Percentiles rank a stretch among this genome's conserved stretches.
Evolutionary conservation across 2,329 filamentous ascomycete genomes (phyloP).

Genomic region (Teratosphaeria pseudoeucalypti): DNA sequence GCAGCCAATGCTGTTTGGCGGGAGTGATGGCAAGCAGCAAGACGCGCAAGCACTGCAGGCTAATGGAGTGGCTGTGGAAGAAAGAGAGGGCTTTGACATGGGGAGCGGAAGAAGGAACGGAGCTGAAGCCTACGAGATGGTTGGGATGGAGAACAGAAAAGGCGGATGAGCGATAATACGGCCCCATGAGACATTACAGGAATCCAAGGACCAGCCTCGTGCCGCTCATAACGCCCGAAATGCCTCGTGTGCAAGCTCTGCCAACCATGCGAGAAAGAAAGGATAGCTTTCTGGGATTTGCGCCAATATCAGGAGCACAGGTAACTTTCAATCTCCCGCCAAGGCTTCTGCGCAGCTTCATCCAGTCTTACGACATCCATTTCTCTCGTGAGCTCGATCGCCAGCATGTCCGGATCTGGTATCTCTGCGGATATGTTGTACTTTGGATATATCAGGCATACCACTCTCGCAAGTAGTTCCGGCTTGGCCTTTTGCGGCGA

Average conservation of each 20-base stretch:
- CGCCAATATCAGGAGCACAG: constrained; percentile 18
- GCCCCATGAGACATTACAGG: neutral
- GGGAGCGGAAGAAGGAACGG: constrained; percentile 33
- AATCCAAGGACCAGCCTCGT: neutral
- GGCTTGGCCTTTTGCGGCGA: constrained; percentile 11
- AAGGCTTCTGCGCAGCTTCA: constrained; percentile 19
- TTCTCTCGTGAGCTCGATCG: constrained; percentile 16
- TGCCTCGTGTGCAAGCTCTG: neutral
- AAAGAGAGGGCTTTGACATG: constrained; percentile 29
- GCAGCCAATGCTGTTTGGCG: constrained; percentile 77
- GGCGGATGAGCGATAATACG: constrained; percentile 16
- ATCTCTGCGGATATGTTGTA: constrained; percentile 2
- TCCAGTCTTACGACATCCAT: constrained; percentile 26
- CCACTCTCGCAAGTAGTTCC: constrained; percentile 14
- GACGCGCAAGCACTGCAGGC: constrained; percentile 7
- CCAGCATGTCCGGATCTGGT: constrained; percentile 5
- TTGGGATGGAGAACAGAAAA: constrained; percentile 28
- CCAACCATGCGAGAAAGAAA: neutral
- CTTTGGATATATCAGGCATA: constrained; percentile 12
- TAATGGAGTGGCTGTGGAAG: constrained; percentile 17
- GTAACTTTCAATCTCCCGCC: constrained; percentile 25
- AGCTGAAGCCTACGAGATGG: constrained; percentile 40
- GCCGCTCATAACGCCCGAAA: neutral
- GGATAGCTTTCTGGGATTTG: neutral
- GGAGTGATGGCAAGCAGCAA: constrained; percentile 24